phyloP scores from a whole-genome alignment of 2,329 filamentous ascomycete genomes.

The Trichoderma sp. region DNA sequence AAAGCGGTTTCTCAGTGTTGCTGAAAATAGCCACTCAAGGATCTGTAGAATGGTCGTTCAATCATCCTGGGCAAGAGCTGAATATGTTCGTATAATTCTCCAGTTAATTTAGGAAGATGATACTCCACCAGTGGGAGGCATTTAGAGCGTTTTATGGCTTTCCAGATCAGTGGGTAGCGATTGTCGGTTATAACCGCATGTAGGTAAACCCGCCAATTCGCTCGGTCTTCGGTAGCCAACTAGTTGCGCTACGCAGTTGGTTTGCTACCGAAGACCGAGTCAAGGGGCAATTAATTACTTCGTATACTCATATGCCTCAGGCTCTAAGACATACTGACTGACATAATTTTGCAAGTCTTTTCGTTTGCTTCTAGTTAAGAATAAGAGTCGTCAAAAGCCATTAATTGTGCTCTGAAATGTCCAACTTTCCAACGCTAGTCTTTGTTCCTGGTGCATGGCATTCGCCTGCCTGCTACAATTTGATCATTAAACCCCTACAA shows the following conservation, averaged over 20 bases:
- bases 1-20: background rate
- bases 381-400: background rate
- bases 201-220: background rate
- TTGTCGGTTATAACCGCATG: background rate
- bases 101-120: background rate
- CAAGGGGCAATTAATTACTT: background rate
- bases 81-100: background rate
- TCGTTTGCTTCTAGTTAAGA: background rate
- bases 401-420: background rate
- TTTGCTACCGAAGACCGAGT: background rate
- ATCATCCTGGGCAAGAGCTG: background rate
- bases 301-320: background rate
- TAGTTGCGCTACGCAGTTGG: too few relatives aligned
- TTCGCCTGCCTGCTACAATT: background rate
- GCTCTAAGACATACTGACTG: background rate
- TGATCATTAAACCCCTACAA: background rate
- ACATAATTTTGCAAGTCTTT: background rate
- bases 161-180: background rate
- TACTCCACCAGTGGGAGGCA: background rate
- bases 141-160: background rate
- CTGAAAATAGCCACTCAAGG: background rate
- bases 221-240: background rate
- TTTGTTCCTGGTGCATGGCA: conserved; percentile 6
- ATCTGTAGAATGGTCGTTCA: background rate
- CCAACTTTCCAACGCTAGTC: background rate